phyloP scores from a whole-genome alignment of 371 early-diverging fungal genomes.

The Mortierella sp. region DNA sequence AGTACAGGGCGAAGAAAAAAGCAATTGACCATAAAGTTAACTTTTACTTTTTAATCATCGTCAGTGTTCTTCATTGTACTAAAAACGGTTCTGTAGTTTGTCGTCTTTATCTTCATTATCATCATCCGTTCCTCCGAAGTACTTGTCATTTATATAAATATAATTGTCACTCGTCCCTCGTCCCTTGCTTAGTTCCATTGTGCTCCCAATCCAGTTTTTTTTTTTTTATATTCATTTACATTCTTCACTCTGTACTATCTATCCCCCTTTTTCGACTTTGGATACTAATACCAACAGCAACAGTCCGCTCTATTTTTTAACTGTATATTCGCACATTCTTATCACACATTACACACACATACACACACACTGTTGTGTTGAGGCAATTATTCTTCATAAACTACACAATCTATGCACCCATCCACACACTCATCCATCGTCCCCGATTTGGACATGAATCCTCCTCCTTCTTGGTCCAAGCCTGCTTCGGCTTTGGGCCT shows the following conservation, averaged over 20 bases:
- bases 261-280: not conserved
- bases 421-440: constrained; percentile 41
- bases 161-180: not conserved
- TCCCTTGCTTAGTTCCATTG: constrained; percentile 5
- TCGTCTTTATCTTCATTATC: constrained; percentile 12
- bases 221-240: not conserved
- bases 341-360: not conserved
- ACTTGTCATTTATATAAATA: not conserved
- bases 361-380: not conserved
- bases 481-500: constrained; percentile 46
- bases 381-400: not conserved
- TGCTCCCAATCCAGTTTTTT: not conserved
- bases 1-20: not conserved
- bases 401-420: constrained; percentile 33
- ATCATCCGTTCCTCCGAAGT: not conserved
- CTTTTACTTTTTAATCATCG: not conserved
- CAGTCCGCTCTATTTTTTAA: not conserved
- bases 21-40: constrained; percentile 4
- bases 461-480: constrained; percentile 50
- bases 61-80: not conserved
- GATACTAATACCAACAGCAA: not conserved
- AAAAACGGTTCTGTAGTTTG: not conserved
- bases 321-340: not conserved
- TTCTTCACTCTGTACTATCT: not conserved
- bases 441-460: constrained; percentile 51